These are phyloP conservation scores for Silene latifolia DNA, from an alignment of 148 eudicot genomes.

Conservation along the genomic window DNA sequence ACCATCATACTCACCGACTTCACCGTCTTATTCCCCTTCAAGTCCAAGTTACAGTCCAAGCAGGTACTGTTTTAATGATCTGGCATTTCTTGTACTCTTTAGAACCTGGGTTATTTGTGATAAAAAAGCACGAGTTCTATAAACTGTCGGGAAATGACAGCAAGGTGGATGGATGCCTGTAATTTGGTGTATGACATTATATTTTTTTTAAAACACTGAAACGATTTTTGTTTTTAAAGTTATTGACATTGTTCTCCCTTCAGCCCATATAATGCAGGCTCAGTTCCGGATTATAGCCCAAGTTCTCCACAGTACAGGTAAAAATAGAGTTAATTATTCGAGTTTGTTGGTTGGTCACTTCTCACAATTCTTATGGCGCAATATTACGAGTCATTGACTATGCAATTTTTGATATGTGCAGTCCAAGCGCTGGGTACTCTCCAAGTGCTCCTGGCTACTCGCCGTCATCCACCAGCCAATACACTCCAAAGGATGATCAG, in stretches of 20 bases:
- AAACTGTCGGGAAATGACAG: background rate
- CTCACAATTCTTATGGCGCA: background rate
- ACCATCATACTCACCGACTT: slow-evolving; percentile 16
- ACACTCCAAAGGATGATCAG: slow-evolving; percentile 25
- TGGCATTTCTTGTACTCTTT: background rate
- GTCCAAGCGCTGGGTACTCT: slow-evolving; percentile 32
- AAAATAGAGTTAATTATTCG: background rate
- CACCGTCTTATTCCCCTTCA: slow-evolving; percentile 18
- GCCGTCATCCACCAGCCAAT: slow-evolving; percentile 45
- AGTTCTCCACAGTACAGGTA: slow-evolving; percentile 46
- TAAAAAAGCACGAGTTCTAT: background rate
- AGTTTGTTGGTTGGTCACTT: background rate
- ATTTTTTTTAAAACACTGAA: background rate
- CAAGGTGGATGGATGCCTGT: background rate
- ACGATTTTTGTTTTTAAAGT: background rate
- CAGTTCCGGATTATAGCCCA: slow-evolving; percentile 38
- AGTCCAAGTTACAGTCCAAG: slow-evolving; percentile 7
- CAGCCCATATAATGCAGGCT: slow-evolving; percentile 39
- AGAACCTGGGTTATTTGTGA: background rate
- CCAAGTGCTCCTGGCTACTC: slow-evolving; percentile 47
- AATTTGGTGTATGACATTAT: background rate
- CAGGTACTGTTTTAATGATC: slow-evolving; percentile 4
- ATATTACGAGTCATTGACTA: background rate
- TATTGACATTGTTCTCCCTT: background rate
- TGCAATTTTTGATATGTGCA: background rate